Conservation (phyloP, 306 rosid species). For the Ormosia semicastrata region DNA sequence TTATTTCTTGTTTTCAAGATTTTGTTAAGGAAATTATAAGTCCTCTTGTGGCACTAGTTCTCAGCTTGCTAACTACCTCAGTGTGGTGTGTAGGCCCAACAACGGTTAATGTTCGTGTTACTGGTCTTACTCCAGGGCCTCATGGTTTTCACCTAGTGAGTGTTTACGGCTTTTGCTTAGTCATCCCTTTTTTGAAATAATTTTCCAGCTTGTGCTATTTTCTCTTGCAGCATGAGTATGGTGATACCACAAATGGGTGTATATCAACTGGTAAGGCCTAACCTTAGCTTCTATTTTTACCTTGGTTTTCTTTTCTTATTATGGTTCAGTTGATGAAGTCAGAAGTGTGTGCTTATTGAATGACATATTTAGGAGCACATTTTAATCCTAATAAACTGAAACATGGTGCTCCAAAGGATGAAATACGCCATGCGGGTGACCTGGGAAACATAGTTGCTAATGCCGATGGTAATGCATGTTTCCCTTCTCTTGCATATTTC, state of each 20-base stretch:
- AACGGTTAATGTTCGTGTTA: slow-evolving; percentile 56
- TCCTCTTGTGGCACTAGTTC: background rate
- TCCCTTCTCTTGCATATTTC: background rate
- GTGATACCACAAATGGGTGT: slow-evolving; percentile 84
- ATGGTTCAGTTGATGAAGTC: background rate
- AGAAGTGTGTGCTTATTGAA: background rate
- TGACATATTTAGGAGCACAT: slow-evolving; percentile 57
- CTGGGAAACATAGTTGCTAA: slow-evolving; percentile 92
- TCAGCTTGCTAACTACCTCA: background rate
- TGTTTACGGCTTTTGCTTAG: background rate
- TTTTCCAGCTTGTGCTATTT: background rate
- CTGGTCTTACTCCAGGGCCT: slow-evolving; percentile 69
- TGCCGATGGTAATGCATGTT: slow-evolving; percentile 49
- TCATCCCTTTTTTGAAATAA: background rate
- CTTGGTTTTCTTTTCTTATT: background rate
- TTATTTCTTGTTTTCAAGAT: too few relatives aligned
- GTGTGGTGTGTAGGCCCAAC: slow-evolving; percentile 61
- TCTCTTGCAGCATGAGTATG: slow-evolving; percentile 64
- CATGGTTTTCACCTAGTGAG: slow-evolving; percentile 81
- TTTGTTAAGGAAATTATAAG: background rate
- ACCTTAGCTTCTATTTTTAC: background rate
- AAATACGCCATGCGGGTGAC: slow-evolving; percentile 89
- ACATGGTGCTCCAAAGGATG: slow-evolving; percentile 78
- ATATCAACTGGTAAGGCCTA: slow-evolving; percentile 62
- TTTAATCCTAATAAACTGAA: slow-evolving; percentile 56